Conservation (phyloP, 345 rosid species). For the Eucalyptus cloeziana region DNA sequence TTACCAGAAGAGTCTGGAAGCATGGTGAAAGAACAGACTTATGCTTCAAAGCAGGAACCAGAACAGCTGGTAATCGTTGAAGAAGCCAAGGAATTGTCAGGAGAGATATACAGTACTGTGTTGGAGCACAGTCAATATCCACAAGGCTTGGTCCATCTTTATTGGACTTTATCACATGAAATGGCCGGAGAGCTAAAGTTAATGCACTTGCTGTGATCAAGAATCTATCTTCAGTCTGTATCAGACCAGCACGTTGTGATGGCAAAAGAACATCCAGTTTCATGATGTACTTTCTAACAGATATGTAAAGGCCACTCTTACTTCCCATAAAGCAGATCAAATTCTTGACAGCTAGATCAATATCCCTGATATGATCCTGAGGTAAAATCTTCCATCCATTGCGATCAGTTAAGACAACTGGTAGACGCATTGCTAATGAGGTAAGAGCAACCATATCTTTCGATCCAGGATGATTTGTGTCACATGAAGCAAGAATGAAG, state of each 20-base stretch:
- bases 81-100: slow-evolving; percentile 73
- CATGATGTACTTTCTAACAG: slow-evolving; percentile 51
- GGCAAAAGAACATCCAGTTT: slow-evolving; percentile 19
- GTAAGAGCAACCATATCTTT: slow-evolving; percentile 35
- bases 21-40: slow-evolving; percentile 54
- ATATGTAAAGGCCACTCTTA: slow-evolving; percentile 54
- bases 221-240: slow-evolving; percentile 49
- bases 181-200: slow-evolving; percentile 79
- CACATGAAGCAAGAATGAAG: slow-evolving; percentile 45
- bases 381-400: slow-evolving; percentile 56
- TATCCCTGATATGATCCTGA: slow-evolving; percentile 23
- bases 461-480: slow-evolving; percentile 15
- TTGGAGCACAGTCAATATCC: slow-evolving; percentile 23
- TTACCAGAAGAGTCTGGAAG: slow-evolving; percentile 69
- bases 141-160: slow-evolving; percentile 4
- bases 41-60: slow-evolving; percentile 81
- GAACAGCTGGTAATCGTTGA: slow-evolving; percentile 63
- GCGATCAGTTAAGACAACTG: slow-evolving; percentile 58
- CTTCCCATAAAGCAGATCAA: slow-evolving; percentile 54
- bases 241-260: slow-evolving; percentile 8
- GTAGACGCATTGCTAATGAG: slow-evolving; percentile 55
- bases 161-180: slow-evolving; percentile 26
- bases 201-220: slow-evolving; percentile 72
- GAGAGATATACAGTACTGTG: slow-evolving; percentile 42
- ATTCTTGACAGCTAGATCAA: slow-evolving; percentile 42